Percentiles rank a stretch among this genome's conserved stretches.
Conservation (phyloP, 2,329 filamentous ascomycete species). For the Lecanicillium sp. region DNA sequence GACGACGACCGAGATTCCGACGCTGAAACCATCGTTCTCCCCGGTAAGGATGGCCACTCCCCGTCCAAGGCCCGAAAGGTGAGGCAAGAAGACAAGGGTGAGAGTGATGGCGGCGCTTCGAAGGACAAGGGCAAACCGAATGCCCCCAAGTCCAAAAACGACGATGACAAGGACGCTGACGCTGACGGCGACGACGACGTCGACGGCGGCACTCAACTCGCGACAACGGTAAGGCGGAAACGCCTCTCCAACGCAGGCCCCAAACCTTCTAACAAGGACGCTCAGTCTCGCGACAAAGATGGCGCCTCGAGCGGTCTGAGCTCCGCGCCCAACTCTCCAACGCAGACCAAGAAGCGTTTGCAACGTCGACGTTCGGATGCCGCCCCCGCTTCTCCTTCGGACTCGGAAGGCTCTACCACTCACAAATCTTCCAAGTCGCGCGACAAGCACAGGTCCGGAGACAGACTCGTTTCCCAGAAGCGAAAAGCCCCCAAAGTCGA, state of each 20-base stretch:
- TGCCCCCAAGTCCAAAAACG: conserved; percentile 15
- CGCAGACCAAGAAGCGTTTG: conserved; percentile 27
- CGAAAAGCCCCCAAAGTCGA: conserved; percentile 45
- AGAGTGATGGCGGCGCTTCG: conserved; percentile 38
- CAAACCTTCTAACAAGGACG: conserved; percentile 28
- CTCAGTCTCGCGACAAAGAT: conserved; percentile 36
- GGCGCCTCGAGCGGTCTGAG: conserved; percentile 45
- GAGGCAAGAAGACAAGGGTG: conserved; percentile 56
- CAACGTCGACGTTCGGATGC: conserved; percentile 26
- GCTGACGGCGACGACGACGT: conserved; percentile 14
- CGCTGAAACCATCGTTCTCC: conserved; percentile 62
- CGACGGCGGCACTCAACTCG: conserved; percentile 7
- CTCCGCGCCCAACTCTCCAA: conserved; percentile 50
- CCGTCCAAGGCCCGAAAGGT: conserved; percentile 55
- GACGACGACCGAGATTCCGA: conserved; percentile 56
- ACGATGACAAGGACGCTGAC: conserved; percentile 23
- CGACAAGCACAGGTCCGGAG: conserved; percentile 38
- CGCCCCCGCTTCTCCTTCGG: conserved; percentile 42
- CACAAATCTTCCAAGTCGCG: conserved; percentile 35
- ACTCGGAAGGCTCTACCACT: conserved; percentile 42
- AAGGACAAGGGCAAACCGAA: conserved; percentile 24
- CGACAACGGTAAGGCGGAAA: conserved; percentile 36
- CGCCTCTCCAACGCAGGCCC: conserved; percentile 23
- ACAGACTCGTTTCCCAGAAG: conserved; percentile 40
- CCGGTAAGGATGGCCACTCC: conserved; percentile 56